Evolutionary conservation across 164 flowering plant genomes (phyloP), one percentile per base, ranked within the genome.

Genomic region (Cinnamomum micranthum): DNA sequence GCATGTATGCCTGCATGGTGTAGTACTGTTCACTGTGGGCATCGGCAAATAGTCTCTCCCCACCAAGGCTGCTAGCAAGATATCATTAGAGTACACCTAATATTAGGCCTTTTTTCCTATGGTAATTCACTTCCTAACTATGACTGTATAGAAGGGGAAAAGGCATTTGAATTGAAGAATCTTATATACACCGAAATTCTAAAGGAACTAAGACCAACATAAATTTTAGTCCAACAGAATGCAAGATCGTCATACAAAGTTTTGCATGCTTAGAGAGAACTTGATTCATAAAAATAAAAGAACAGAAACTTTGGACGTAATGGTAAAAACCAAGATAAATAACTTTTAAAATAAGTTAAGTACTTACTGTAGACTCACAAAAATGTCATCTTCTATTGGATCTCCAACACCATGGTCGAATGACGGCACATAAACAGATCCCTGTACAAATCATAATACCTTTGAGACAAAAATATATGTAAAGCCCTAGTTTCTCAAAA

Each of bases 381-480:
- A 89, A 72, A 95, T 88, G 73, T 89, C 95, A 86, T 92, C 95
- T 88, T 95, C 92, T 22, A 89, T 85, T 59, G 99, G 99, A 83
- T 95, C 98, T 59, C 98, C 99, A 72, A 93, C 87, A 72, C 95
- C 94, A 83, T 93, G 99, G 76, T 91, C 92, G 83, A 95, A 95
- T 59, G 99, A 92, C 19, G 99, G 98, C 25, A 72, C 92, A 86
- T 86, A 91, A 67, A 89, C 97, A 66, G 90, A 89, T 74, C 97
- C 99, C 98, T 93, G 84, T 27, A 67, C 22, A 64, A 71, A 24
- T 50, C 24, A 64, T 72, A 50, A 2, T 23, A 27, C 66, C n/a
- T 67, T 28, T 71, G 81, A 20, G 55, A 71, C 70, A 69, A 31
- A 51, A 71, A 31, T 77, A 25, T 50, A 22, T 23, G 52, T 41